Evolutionary conservation across 2,329 filamentous ascomycete genomes (phyloP).

Genomic region (Mycocentrospora acerina): DNA sequence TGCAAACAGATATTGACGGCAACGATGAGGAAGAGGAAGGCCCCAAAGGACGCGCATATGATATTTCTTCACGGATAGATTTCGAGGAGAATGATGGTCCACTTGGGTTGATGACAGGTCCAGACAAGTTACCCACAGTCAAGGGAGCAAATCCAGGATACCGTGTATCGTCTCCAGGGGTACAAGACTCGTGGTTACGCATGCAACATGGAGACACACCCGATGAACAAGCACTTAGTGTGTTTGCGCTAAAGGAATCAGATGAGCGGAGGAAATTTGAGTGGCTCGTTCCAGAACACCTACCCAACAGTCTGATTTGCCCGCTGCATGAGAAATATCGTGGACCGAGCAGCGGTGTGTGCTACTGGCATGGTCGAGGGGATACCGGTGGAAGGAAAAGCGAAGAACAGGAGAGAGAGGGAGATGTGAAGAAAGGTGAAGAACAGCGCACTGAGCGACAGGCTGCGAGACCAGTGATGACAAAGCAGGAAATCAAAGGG

Average conservation of each 20-base stretch:
- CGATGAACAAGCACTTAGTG: slow-evolving; percentile 8
- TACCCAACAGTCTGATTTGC: slow-evolving; percentile 47
- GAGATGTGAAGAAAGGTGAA: slow-evolving; percentile 1
- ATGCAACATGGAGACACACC: slow-evolving; percentile 7
- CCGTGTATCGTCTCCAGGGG: neutral
- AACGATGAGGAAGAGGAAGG: slow-evolving; percentile 23
- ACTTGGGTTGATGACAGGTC: slow-evolving; percentile 3
- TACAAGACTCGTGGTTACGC: slow-evolving; percentile 16
- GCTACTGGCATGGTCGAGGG: slow-evolving; percentile 43
- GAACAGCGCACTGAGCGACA: neutral
- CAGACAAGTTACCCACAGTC: slow-evolving; percentile 11
- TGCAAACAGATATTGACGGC: slow-evolving; percentile 14
- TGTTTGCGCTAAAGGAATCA: slow-evolving; percentile 12
- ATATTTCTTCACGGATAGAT: neutral
- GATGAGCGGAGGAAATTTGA: slow-evolving; percentile 39
- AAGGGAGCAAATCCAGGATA: slow-evolving; percentile 4
- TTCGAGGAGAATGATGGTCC: slow-evolving; percentile 5
- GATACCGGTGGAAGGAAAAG: slow-evolving; percentile 7
- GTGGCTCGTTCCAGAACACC: slow-evolving; percentile 48
- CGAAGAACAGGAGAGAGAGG: slow-evolving; percentile 2
- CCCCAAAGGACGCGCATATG: slow-evolving; percentile 18
- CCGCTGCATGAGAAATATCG: slow-evolving; percentile 44
- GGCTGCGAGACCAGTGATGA: neutral
- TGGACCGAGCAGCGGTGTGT: slow-evolving; percentile 42
- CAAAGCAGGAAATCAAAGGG: slow-evolving; percentile 6